Conservation (phyloP, 352 stramenopile genomes). For the Phytopythium sindhum region DNA sequence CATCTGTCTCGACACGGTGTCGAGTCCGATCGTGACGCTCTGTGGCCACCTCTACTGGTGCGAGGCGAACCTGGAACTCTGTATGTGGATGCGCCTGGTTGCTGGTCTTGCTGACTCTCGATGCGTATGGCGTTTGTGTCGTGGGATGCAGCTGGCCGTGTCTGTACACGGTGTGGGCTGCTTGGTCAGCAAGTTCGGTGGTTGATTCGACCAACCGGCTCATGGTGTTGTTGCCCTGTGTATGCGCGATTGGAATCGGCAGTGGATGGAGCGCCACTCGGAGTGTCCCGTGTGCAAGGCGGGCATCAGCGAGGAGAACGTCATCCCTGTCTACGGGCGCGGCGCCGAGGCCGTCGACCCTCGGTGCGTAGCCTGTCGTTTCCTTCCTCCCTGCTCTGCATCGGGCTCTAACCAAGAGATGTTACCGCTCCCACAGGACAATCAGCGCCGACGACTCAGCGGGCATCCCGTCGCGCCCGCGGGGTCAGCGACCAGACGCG, state of each 20-base stretch:
- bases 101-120: not conserved
- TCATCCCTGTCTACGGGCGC: slow-evolving; percentile 86
- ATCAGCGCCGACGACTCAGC: slow-evolving; percentile 20
- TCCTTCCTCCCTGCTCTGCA: not conserved
- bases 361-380: slow-evolving; percentile 14
- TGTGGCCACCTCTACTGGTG: slow-evolving; percentile 91
- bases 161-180: slow-evolving; percentile 62
- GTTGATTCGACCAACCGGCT: too few species aligned
- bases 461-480: slow-evolving; percentile 50
- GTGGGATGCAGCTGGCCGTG: slow-evolving; percentile 65
- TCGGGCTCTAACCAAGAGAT: not conserved
- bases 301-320: slow-evolving; percentile 85
- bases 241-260: not conserved
- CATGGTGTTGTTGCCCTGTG: not conserved
- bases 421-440: slow-evolving; percentile 15
- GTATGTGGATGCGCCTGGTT: not conserved
- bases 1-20: slow-evolving; percentile 86
- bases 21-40: slow-evolving; percentile 85
- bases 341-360: slow-evolving; percentile 71
- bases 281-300: slow-evolving; percentile 92
- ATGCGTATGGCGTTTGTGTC: not conserved
- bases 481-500: slow-evolving; percentile 55
- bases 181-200: not conserved
- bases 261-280: slow-evolving; percentile 77
- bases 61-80: too few species aligned